Evolutionary conservation across 2,329 filamentous ascomycete species (phyloP).

Genomic region (Epichloe gansuensis): DNA sequence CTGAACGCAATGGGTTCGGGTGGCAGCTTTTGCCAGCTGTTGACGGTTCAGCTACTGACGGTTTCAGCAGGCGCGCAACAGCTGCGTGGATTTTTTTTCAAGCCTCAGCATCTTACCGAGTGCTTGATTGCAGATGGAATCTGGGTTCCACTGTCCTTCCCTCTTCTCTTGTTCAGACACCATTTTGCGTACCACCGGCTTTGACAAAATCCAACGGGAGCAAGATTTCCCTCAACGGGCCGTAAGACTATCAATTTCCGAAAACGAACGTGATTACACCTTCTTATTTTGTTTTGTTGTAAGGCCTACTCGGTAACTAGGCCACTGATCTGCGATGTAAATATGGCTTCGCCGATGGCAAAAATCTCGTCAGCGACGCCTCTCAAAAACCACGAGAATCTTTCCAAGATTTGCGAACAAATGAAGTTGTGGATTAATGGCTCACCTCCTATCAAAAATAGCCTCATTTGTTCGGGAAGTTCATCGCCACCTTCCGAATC

Average conservation of each 20-base stretch:
- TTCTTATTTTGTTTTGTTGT: not conserved
- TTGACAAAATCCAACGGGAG: not conserved
- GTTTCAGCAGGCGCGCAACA: not conserved
- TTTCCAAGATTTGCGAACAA: constrained; percentile 3
- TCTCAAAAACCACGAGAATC: not conserved
- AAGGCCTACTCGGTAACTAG: not conserved
- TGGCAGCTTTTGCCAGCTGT: not conserved
- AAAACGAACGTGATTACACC: not conserved
- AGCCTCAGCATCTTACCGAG: not conserved
- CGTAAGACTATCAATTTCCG: not conserved
- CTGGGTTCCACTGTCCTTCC: not conserved
- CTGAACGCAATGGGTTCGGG: not conserved
- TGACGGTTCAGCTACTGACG: not conserved
- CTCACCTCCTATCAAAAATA: not conserved
- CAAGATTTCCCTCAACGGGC: not conserved
- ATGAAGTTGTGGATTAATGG: constrained; percentile 3
- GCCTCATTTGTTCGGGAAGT: too few relatives aligned
- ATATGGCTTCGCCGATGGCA: not conserved
- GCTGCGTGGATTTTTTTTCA: not conserved
- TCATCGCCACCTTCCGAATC: not conserved
- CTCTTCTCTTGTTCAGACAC: not conserved
- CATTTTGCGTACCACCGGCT: not conserved
- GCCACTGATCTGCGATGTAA: not conserved
- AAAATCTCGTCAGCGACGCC: not conserved
- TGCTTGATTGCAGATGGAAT: not conserved